Base-by-base conservation (phyloP, 345 rosid species). In the Orychophragmus violaceus region DNA sequence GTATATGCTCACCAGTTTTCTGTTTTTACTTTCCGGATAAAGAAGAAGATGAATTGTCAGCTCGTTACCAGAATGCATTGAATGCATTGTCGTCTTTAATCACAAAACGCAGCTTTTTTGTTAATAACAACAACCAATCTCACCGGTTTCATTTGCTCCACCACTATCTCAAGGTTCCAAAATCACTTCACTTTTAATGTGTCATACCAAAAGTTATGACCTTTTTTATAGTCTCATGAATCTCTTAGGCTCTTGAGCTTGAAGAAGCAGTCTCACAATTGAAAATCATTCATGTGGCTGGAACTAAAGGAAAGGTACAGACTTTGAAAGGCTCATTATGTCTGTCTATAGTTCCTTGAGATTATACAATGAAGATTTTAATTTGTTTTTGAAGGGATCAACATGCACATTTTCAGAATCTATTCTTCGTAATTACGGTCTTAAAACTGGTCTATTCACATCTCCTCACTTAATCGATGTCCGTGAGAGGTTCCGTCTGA, bases 401-500 rank as follows among this genome's bases (percentile, higher is more conserved):
- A 88, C 97, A 1, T 94, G 99, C 70, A 81, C 91, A 9, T 94
- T 94, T 64, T 39, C 90, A 1, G 97, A 94, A 81, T 87, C 95
- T 29, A 90, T 90, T 62, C 80, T 94, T 33, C 89, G 91, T 24
- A 72, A 78, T 48, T 90, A 87, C 66, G 93, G 97, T 59, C 87
- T 91, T 69, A 89, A 68, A 62, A 94, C 96, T 10, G 97, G 99
- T 42, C 88, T 94, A 48, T 94, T 94, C 74, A 88, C 95, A 1
- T 94, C 97, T 61, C 99, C 99, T 71, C 97, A 88, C 74, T 93
- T 94, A 62, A 83, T 90, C 8, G 96, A 88, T 83, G 83, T 90
- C 45, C 77, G 99, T 22, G 95, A 94, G 81, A 84, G 99, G 71
- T 94, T 94, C 66, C 89, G 87, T 49, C 70, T 94, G 73, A 79